Percentiles rank a stretch among this genome's conserved stretches.
Conservation (phyloP, 2,329 filamentous ascomycete species). For the Dendrostoma leiphaemia region DNA sequence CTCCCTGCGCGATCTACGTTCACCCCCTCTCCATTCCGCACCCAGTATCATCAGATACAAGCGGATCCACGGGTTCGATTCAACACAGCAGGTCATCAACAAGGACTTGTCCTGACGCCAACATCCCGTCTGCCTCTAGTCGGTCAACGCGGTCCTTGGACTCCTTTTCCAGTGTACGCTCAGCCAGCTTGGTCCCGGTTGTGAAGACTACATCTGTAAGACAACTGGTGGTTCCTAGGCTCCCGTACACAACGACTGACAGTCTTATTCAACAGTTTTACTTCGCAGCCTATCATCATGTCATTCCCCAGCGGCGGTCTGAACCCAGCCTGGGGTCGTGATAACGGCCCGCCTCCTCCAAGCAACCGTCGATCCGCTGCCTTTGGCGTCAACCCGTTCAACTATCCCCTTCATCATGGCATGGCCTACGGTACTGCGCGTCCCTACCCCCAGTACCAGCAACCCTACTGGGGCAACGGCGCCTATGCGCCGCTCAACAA, state of each 20-base stretch:
- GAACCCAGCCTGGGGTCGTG: slow-evolving; percentile 10
- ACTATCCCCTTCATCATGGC: neutral
- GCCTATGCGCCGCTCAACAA: too few relatives aligned
- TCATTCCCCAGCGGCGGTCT: neutral
- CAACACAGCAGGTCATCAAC: neutral
- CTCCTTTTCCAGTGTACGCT: neutral
- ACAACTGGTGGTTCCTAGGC: neutral
- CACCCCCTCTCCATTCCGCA: neutral
- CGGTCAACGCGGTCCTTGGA: neutral
- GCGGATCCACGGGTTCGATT: neutral
- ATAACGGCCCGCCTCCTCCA: slow-evolving; percentile 4
- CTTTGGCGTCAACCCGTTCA: neutral
- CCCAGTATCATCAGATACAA: neutral
- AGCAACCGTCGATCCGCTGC: neutral
- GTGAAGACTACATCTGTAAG: neutral
- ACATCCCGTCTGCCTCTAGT: neutral
- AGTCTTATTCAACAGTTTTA: neutral
- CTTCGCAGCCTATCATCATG: neutral
- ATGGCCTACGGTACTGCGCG: neutral
- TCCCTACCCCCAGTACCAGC: neutral
- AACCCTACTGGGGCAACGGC: neutral
- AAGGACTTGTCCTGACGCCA: neutral
- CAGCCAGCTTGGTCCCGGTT: neutral
- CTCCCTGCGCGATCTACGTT: neutral
- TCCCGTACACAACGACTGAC: neutral